These are phyloP conservation scores for Pseudodiploospora longispora DNA, from an alignment of 2,329 filamentous ascomycete genomes.

Conservation along the genomic window DNA sequence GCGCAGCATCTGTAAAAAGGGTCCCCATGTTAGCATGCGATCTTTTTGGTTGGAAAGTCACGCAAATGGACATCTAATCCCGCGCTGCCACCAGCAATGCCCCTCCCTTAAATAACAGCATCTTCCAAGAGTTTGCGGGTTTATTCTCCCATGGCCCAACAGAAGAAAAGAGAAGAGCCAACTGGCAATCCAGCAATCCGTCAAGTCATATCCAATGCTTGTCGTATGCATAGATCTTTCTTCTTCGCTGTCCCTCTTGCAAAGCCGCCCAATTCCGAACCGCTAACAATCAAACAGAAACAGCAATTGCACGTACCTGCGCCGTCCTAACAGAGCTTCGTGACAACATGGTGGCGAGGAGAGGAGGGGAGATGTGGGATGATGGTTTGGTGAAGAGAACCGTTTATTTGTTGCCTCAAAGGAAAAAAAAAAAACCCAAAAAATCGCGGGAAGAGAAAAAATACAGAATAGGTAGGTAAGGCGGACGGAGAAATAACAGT, in stretches of 20 bases:
- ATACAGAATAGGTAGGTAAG: too few species aligned
- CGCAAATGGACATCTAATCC: slow-evolving; percentile 1
- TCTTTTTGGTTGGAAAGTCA: neutral
- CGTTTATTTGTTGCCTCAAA: too few species aligned
- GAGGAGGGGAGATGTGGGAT: slow-evolving; percentile 1
- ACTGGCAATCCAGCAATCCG: too few species aligned
- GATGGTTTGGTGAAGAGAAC: too few species aligned
- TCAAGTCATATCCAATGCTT: too few species aligned
- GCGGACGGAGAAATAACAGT: too few species aligned
- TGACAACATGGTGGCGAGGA: slow-evolving; percentile 44
- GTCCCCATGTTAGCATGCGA: slow-evolving; percentile 15
- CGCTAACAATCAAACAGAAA: slow-evolving; percentile 1
- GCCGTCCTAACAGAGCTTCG: slow-evolving; percentile 48
- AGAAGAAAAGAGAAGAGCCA: too few species aligned
- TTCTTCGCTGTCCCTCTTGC: neutral
- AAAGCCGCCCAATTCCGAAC: neutral
- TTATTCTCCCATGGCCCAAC: too few species aligned
- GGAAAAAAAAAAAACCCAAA: too few species aligned
- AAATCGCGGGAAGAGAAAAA: too few species aligned
- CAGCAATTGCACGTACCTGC: slow-evolving; percentile 38
- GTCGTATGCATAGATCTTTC: neutral
- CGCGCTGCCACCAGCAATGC: neutral
- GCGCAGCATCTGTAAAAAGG: slow-evolving; percentile 40
- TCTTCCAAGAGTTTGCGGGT: too few species aligned
- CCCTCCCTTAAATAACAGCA: too few species aligned